Conservation (phyloP, 2,329 filamentous ascomycete species). For the Thelonectria discophora region DNA sequence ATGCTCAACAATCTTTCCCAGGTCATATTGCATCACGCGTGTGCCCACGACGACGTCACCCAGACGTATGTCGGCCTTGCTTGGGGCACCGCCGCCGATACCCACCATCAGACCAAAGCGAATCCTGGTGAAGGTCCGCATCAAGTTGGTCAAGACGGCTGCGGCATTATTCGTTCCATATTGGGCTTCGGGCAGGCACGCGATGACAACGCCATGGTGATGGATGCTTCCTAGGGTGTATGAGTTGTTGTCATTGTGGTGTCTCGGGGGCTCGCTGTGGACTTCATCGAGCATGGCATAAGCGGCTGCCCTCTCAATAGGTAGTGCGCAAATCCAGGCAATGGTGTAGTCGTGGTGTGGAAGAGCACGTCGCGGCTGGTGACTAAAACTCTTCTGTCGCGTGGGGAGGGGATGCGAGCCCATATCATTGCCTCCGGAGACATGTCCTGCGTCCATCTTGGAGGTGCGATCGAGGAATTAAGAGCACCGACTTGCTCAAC, state of each 20-base stretch:
- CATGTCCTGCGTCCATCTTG: too few species aligned
- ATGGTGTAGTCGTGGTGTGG: slow-evolving; percentile 20
- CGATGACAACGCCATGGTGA: slow-evolving; percentile 22
- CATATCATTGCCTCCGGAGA: too few species aligned
- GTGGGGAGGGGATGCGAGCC: too few species aligned
- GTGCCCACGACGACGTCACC: slow-evolving; percentile 35
- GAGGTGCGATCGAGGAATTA: too few species aligned
- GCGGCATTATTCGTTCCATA: slow-evolving; percentile 10
- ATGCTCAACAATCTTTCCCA: slow-evolving; percentile 25
- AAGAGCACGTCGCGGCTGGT: too few species aligned
- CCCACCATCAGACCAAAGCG: slow-evolving; percentile 37
- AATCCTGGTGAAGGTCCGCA: slow-evolving; percentile 22
- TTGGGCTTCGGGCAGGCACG: slow-evolving; percentile 9
- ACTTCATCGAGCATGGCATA: slow-evolving; percentile 27
- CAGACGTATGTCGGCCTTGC: slow-evolving; percentile 23
- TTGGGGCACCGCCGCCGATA: slow-evolving; percentile 41
- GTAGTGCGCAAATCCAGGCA: slow-evolving; percentile 32
- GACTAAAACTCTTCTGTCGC: too few species aligned
- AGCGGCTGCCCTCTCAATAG: slow-evolving; percentile 24
- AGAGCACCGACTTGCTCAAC: too few species aligned
- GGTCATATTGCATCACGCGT: slow-evolving; percentile 33
- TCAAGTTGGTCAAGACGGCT: slow-evolving; percentile 23
- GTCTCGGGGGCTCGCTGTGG: neutral
- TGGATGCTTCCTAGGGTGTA: slow-evolving; percentile 25
- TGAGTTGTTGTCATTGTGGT: slow-evolving; percentile 15